A percentile compares a stretch with the other conserved stretches of the same genome.
These are phyloP conservation scores for Scedosporium dehoogii DNA, from an alignment of 2,329 filamentous ascomycete genomes.

Conservation along the genomic window DNA sequence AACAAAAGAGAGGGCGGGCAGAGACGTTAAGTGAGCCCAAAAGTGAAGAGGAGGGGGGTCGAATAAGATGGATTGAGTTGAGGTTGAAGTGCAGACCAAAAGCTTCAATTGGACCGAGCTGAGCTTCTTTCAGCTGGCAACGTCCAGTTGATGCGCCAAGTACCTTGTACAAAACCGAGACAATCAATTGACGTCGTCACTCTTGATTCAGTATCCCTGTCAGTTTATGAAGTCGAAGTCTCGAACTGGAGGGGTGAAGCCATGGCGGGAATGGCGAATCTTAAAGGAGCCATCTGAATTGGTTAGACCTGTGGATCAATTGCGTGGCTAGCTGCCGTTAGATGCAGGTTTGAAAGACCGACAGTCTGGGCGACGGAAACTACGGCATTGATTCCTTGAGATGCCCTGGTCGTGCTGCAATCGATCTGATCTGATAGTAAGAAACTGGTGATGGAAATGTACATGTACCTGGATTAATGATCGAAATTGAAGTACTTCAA, in stretches of 20 bases:
- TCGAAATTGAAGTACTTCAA: not conserved
- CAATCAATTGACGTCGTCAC: not conserved
- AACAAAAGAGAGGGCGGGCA: not conserved
- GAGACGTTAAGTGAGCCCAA: not conserved
- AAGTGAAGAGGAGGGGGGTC: not conserved
- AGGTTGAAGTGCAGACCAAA: not conserved
- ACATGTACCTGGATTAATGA: not conserved
- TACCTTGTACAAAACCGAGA: not conserved
- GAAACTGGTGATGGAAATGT: not conserved
- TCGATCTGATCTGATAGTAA: no score
- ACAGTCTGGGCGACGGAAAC: not conserved
- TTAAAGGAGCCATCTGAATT: no score
- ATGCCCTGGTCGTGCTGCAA: not conserved
- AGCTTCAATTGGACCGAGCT: no score
- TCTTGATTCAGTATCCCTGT: no score
- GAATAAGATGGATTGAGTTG: not conserved
- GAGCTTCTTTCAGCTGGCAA: slow-evolving; percentile 3
- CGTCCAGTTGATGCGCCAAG: not conserved
- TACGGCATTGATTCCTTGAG: not conserved
- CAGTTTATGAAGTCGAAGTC: no score
- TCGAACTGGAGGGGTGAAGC: no score
- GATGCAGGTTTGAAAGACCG: not conserved
- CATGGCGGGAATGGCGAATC: no score
- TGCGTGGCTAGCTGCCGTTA: no score
- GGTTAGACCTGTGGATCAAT: no score